phyloP scores from a whole-genome alignment of 2,329 filamentous ascomycete genomes.

The Hypomyces perniciosus region DNA sequence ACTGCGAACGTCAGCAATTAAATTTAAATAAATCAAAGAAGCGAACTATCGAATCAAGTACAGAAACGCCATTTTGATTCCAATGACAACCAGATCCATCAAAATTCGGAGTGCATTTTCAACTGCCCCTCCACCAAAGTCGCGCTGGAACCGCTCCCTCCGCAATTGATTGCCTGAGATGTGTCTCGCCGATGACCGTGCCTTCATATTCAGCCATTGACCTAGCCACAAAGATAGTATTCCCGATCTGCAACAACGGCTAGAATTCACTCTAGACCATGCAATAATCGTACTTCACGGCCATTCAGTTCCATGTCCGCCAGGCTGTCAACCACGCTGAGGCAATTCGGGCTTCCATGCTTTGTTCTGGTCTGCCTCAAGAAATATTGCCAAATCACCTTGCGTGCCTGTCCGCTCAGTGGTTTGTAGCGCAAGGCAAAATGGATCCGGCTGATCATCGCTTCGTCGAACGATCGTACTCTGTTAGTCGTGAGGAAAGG shows the following conservation, averaged over 20 bases:
- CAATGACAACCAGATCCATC: no score
- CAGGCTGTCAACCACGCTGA: neutral
- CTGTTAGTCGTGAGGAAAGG: constrained; percentile 15
- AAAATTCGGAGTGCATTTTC: no score
- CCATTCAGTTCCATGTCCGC: neutral
- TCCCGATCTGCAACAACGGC: neutral
- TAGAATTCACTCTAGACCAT: neutral
- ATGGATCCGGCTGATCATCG: constrained; percentile 15
- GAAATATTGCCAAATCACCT: constrained; percentile 14
- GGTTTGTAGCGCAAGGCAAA: constrained; percentile 12
- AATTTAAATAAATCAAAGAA: no score
- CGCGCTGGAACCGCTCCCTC: neutral
- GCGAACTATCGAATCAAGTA: no score
- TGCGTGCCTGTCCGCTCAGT: constrained; percentile 9
- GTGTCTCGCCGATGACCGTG: neutral
- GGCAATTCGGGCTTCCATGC: neutral
- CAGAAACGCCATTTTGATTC: no score
- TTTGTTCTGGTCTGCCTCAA: constrained; percentile 11
- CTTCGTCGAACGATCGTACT: constrained; percentile 13
- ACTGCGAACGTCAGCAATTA: no score
- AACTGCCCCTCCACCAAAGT: neutral
- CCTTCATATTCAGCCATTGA: neutral
- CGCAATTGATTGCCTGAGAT: neutral
- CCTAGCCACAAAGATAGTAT: neutral
- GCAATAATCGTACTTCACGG: neutral